Evolutionary conservation across 2,329 filamentous ascomycete genomes (phyloP).

Genomic region (Aspergillus piperis): DNA sequence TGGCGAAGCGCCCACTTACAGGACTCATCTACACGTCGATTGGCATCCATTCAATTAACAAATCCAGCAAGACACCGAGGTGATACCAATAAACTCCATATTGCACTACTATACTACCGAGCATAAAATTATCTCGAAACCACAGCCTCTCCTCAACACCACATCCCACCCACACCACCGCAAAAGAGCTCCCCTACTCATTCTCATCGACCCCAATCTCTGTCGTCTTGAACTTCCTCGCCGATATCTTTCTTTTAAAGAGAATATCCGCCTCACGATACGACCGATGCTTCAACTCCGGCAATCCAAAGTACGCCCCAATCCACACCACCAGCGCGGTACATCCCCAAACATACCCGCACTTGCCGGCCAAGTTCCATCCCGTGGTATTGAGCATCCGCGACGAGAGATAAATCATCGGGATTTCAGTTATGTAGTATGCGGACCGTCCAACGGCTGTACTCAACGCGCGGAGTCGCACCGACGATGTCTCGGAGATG

Average conservation of each 20-base stretch:
- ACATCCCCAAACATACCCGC: slow-evolving; percentile 51
- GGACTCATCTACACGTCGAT: no score
- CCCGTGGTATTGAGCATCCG: slow-evolving; percentile 44
- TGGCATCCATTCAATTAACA: no score
- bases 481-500: slow-evolving; percentile 42
- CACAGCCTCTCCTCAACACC: no score
- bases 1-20: no score
- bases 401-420: slow-evolving; percentile 45
- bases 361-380: slow-evolving; percentile 49
- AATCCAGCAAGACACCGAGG: no score
- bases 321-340: slow-evolving; percentile 47
- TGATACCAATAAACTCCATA: no score
- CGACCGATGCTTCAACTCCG: slow-evolving; percentile 49
- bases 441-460: slow-evolving; percentile 43
- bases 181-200: background rate
- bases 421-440: slow-evolving; percentile 47
- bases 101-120: no score
- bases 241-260: slow-evolving; percentile 46
- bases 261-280: slow-evolving; percentile 51
- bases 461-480: slow-evolving; percentile 42
- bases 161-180: no score
- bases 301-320: slow-evolving; percentile 47
- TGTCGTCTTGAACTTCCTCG: slow-evolving; percentile 49
- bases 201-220: slow-evolving; percentile 48
- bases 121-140: no score